Evolutionary conservation across 2,329 filamentous ascomycete genomes (phyloP).

Genomic region (Bipolaris zeicola): DNA sequence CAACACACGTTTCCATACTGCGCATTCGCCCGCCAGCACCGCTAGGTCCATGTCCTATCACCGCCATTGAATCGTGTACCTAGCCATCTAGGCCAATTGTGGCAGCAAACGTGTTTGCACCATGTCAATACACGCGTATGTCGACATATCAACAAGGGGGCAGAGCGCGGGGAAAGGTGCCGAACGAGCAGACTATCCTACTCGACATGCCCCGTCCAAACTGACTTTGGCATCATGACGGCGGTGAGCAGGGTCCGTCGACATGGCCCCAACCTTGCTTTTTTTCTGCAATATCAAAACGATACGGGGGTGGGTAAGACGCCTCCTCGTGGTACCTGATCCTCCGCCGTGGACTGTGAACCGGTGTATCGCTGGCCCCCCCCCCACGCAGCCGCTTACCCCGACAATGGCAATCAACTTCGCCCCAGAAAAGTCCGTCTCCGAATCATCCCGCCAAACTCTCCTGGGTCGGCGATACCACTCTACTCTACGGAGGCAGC

Average conservation of each 20-base stretch:
- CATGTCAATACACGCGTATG: neutral
- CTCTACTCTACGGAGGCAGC: neutral
- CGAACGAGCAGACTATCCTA: too few relatives aligned
- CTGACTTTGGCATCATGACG: constrained; percentile 27
- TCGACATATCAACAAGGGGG: too few relatives aligned
- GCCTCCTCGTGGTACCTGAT: constrained; percentile 41
- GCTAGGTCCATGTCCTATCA: neutral
- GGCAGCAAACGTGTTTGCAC: neutral
- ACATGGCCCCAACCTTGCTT: constrained; percentile 34
- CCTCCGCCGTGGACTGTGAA: constrained; percentile 28
- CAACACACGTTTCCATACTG: constrained; percentile 8
- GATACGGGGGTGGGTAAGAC: constrained; percentile 11
- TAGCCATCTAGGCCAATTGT: neutral
- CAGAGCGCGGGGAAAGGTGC: too few relatives aligned
- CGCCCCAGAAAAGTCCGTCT: neutral
- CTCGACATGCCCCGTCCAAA: neutral
- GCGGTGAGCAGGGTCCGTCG: constrained; percentile 23
- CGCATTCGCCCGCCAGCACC: constrained; percentile 2
- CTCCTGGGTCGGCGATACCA: neutral
- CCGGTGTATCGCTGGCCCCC: constrained; percentile 16
- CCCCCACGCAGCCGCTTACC: constrained; percentile 31
- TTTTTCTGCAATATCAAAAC: constrained; percentile 5
- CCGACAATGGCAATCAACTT: constrained; percentile 14
- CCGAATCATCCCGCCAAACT: constrained; percentile 4
- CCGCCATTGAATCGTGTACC: constrained; percentile 4